Base-by-base conservation (phyloP, 352 stramenopile species). In the Globisporangium nunn region DNA sequence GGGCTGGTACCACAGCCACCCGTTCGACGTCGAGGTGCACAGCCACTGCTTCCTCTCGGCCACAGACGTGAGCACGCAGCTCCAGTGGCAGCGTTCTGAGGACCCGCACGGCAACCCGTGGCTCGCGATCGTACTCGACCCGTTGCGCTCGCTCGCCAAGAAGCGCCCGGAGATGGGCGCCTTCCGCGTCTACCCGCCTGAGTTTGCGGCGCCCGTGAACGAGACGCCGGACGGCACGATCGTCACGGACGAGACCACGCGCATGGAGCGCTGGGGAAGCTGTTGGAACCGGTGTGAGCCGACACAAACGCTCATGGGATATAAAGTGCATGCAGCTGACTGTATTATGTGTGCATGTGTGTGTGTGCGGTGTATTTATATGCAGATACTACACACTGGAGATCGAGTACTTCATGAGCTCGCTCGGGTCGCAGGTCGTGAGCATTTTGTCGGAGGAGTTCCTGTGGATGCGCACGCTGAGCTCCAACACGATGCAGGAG, bases 1-100 rank as follows among this genome's bases (percentile, higher is more conserved):
- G 91, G 97, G 97, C 55, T 99, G 97, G 97, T 99, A 99, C 79
- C 97, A 99, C 71, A 97, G 88, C 62, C 97, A 99, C 63, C 97
- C 97, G 6, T 99, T 99, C 65, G 97, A 99, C 68, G 87, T 99
- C 6, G 81, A 95, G 58, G 85, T 98, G 64, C 91, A 88, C 58
- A 93, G 80, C 58, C 96, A 99, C 70, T 99, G 96, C 75, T 99
- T 98, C 70, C 75, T 99, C 23, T 98, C 87, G 53, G 88, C 89
- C 49, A 99, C 96, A 10, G 97, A 99, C 71, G 78, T 99, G 45
- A 96, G 78, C 50, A 99, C 96, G 53, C 96, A 99, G 73, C 74
- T 99, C 15, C 91, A 98, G 61, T 99, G 97, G 97, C 97, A 99
- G 72, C 82, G 96, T 41, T 93, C 89, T 11, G 96, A 99, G 77